Conservation (phyloP, 139 green algal species). For the Ettlia oleoabundans region DNA sequence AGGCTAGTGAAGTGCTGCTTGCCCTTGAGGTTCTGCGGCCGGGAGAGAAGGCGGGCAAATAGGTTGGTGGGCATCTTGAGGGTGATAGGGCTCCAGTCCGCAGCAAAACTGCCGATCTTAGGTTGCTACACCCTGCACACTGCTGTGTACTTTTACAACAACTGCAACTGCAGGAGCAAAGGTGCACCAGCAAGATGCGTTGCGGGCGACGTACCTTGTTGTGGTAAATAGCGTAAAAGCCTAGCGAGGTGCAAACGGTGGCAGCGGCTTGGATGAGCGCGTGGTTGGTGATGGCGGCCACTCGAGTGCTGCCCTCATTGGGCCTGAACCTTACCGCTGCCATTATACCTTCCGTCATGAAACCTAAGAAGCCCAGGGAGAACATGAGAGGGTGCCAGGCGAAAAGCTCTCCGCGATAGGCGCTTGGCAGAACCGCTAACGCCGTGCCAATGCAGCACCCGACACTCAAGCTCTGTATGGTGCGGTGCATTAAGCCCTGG, state of each 20-base stretch:
- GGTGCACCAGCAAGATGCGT: not conserved
- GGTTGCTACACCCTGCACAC: not conserved
- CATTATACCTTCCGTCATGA: slow-evolving; percentile 44
- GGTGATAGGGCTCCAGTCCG: too few relatives aligned
- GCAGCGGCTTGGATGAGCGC: slow-evolving; percentile 43
- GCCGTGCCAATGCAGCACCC: slow-evolving; percentile 14
- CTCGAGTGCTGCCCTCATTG: slow-evolving; percentile 21
- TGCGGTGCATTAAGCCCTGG: not conserved
- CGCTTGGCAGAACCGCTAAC: slow-evolving; percentile 29
- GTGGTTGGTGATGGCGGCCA: slow-evolving; percentile 45
- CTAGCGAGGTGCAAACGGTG: slow-evolving; percentile 46
- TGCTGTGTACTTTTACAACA: not conserved
- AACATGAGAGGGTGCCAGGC: slow-evolving; percentile 45
- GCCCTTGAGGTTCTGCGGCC: slow-evolving; percentile 29
- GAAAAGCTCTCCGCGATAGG: slow-evolving; percentile 39
- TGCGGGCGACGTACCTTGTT: slow-evolving; percentile 59
- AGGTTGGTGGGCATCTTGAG: too few relatives aligned
- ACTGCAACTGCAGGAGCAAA: not conserved
- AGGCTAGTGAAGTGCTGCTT: slow-evolving; percentile 47
- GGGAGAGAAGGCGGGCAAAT: not conserved
- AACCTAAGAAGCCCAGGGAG: slow-evolving; percentile 39
- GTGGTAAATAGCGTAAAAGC: slow-evolving; percentile 65
- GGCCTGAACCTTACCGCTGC: slow-evolving; percentile 30
- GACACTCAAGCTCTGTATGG: slow-evolving; percentile 25
- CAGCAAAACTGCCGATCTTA: too few relatives aligned